These are phyloP conservation scores for Luffa acutangula DNA, from an alignment of 306 rosid species.

Conservation along the genomic window DNA sequence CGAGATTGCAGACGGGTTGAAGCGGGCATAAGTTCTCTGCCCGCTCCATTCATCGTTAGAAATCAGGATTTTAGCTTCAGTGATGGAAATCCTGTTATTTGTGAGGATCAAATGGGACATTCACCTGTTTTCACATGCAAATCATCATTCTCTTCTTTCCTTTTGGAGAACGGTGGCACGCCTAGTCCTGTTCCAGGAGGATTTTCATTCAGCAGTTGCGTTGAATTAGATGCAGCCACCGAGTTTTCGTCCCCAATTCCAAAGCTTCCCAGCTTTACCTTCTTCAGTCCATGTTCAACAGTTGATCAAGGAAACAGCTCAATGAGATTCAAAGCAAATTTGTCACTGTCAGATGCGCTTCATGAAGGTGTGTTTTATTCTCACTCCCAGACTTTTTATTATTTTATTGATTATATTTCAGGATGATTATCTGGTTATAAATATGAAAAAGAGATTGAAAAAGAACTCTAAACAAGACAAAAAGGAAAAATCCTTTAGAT, in stretches of 20 bases:
- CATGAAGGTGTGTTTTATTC: slow-evolving; percentile 6
- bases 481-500: neutral
- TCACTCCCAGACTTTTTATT: neutral
- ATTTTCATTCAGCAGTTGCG: slow-evolving; percentile 29
- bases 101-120: slow-evolving; percentile 15
- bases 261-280: slow-evolving; percentile 12
- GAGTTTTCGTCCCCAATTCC: slow-evolving; percentile 14
- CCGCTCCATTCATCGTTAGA: slow-evolving; percentile 8
- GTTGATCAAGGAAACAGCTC: slow-evolving; percentile 3
- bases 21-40: slow-evolving; percentile 10
- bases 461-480: neutral
- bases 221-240: slow-evolving; percentile 8
- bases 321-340: slow-evolving; percentile 4
- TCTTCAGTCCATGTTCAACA: slow-evolving; percentile 9
- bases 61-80: slow-evolving; percentile 21
- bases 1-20: slow-evolving; percentile 7
- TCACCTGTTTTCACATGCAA: slow-evolving; percentile 27
- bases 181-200: slow-evolving; percentile 23
- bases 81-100: slow-evolving; percentile 11
- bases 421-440: neutral
- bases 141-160: slow-evolving; percentile 23
- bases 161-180: neutral
- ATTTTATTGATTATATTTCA: neutral
- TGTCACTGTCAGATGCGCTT: neutral
- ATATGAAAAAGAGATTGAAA: neutral